These are phyloP conservation scores for Candida vaughaniae DNA, from an alignment of 805 yeast genomes.

Conservation along the genomic window DNA sequence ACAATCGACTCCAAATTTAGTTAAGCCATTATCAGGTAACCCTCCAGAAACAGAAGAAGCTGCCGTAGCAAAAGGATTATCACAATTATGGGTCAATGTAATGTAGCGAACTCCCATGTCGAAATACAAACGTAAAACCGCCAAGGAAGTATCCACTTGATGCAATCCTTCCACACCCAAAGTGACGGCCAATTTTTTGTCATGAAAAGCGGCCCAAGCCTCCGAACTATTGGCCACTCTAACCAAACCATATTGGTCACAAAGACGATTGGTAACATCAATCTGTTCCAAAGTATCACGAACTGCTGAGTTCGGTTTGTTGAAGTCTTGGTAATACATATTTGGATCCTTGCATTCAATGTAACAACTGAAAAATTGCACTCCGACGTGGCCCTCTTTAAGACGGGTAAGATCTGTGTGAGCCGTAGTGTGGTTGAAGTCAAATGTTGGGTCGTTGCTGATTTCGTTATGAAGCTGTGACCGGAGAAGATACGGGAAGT, in stretches of 20 bases:
- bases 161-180: slow-evolving; percentile 57
- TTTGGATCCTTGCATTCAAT: slow-evolving; percentile 43
- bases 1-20: slow-evolving; percentile 40
- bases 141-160: slow-evolving; percentile 50
- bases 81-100: slow-evolving; percentile 56
- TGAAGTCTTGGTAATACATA: slow-evolving; percentile 44
- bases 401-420: slow-evolving; percentile 47
- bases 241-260: slow-evolving; percentile 37
- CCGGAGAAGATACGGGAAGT: slow-evolving; percentile 50
- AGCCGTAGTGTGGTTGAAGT: slow-evolving; percentile 38
- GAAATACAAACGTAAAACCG: slow-evolving; percentile 47
- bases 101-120: slow-evolving; percentile 54
- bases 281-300: slow-evolving; percentile 56
- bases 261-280: slow-evolving; percentile 48
- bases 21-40: slow-evolving; percentile 43
- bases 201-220: slow-evolving; percentile 34
- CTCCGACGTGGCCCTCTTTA: slow-evolving; percentile 45
- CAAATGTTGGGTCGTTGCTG: slow-evolving; percentile 28
- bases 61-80: slow-evolving; percentile 58
- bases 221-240: slow-evolving; percentile 43
- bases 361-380: slow-evolving; percentile 52
- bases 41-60: slow-evolving; percentile 50
- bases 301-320: slow-evolving; percentile 42
- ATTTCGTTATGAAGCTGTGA: slow-evolving; percentile 44
- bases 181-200: slow-evolving; percentile 43